Percentiles rank a stretch among this genome's conserved stretches.
Evolutionary conservation across 164 flowering plant species (phyloP).

Genomic region (Echeveria elegans): DNA sequence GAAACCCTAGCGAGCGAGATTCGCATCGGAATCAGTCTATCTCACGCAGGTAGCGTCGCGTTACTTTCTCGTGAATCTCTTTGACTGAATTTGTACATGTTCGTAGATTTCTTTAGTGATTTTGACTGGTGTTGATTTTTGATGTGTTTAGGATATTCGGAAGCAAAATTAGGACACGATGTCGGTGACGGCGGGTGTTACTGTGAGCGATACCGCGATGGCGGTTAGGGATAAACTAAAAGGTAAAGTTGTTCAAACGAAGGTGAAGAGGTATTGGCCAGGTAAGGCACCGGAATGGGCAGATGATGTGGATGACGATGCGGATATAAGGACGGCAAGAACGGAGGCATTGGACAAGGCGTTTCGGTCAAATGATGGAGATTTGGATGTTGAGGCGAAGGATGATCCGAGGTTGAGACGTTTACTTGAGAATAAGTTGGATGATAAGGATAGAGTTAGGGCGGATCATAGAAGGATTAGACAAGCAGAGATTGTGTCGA

Average conservation of each 20-base stretch:
- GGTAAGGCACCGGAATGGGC: conserved; percentile 99
- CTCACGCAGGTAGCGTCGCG: too few relatives aligned
- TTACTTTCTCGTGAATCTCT: too few relatives aligned
- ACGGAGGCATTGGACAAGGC: conserved; percentile 52
- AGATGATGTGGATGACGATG: conserved; percentile 56
- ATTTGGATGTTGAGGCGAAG: conserved; percentile 21
- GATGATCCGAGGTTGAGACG: conserved; percentile 88
- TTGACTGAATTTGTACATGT: too few relatives aligned
- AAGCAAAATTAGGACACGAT: conserved; percentile 14
- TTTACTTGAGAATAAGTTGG: conserved; percentile 58
- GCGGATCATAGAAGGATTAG: conserved; percentile 78
- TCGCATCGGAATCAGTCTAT: too few relatives aligned
- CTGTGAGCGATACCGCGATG: conserved; percentile 42
- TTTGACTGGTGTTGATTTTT: too few relatives aligned
- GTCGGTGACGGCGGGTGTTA: conserved; percentile 93
- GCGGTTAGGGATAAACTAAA: conserved; percentile 78
- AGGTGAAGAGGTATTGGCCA: conserved; percentile 91
- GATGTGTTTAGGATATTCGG: too few relatives aligned
- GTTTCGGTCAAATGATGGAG: conserved; percentile 44
- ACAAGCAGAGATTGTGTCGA: conserved; percentile 91
- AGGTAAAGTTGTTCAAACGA: conserved; percentile 84
- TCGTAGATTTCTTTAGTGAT: too few relatives aligned
- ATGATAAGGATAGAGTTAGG: conserved; percentile 65
- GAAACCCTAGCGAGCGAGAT: too few relatives aligned
- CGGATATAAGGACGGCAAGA: conserved; percentile 44